Base-by-base conservation (phyloP, 192 early-diverging fungal species). In the Coemansia guatemalensis region DNA sequence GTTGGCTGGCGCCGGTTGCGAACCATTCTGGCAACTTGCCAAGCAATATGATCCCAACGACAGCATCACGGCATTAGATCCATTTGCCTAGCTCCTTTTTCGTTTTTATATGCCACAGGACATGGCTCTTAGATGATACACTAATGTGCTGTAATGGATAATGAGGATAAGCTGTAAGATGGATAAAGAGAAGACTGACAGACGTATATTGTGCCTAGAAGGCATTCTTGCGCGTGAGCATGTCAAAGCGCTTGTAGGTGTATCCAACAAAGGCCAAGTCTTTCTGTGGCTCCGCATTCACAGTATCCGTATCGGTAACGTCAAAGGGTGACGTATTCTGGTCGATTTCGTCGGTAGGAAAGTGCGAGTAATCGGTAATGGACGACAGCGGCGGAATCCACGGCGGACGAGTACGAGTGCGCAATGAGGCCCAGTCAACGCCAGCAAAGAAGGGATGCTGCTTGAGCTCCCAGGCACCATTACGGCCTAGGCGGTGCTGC, bases 241-340 rank as follows among this genome's bases (percentile, higher is more conserved):
- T 88, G 69, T 93, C 91, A 72, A 93, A 99, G 58, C 94, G 81
- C 74, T 97, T 96, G 78, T 90, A 99, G 8, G 97, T 99, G 82
- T 99, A 99, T 20, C 97, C 97, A 30, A 99, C 90, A 86, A 99
- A 99, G 25, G 96, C 96, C 67, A 99, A 76, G 60, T 97, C 95
- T 69, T 93, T 95, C 75, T 95, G 90, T n/a, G 73, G 71, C 56
- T 81, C 71, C 2, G 75, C 62, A 4, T 54, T 56, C n/a, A 51
- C 61, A 7, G 68, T 57, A 8, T 60, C 59, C 5, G 64, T 59
- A 20, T 62, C 63, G 3, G 62, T 57, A 17, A 41, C 56, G 57
- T 82, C 73, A 27, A 82, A 78, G 5, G 75, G 74, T 74, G 74
- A 76, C 35, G 90, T 85, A 67, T 88, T 87, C 69, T 89, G 83